Evolutionary conservation across 2,329 filamentous ascomycete species (phyloP), one percentile per base, ranked within the genome.

Genomic region (Colletotrichum eremochloae): DNA sequence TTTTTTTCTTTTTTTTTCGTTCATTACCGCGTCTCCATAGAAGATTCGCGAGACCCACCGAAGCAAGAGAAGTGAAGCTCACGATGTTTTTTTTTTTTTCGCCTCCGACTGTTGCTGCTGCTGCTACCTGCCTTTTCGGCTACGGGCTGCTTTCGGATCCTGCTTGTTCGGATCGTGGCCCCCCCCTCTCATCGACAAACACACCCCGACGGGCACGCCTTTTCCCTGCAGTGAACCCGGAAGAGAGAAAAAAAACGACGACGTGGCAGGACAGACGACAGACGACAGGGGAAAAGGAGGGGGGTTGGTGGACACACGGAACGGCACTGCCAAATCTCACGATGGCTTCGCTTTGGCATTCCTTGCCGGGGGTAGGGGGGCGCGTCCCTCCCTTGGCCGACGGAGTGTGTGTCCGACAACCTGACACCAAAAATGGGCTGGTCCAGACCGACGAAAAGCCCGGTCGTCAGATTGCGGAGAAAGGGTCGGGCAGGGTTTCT

Each of bases 321-420:
- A 61, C 52, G 53, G 58, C 56, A 48, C 38, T 11, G 9, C 2
- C 20, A 48, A 72, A 65, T 69, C 66, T 72, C 70, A 72, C 70
- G 70, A 72, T 72, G 55, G 60, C 70, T 72, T 72, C 70, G 66
- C 60, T 65, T 69, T 72, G 63, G 60, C 69, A 64, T 56, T 69
- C 60, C 66, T 24, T 50, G 53, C 66, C n/a, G 29, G 53, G 24
- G 24, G 24, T 24, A 24, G 24, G 24, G 24, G 24, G 24, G 24
- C 24, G 24, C 24, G 24, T 24, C 24, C 24, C 24, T 24, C 24
- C 24, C 24, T 24, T 24, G 24, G 24, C 24, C 24, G 1, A 24
- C 24, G 66, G 65, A 60, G 55, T 56, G 60, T 42, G 53, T 48
- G 38, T 50, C 46, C 56, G 36, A 24, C 24, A 24, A 24, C 24